Conservation (phyloP, 1,284 basidiomycete genomes). For the Phylloboletellus chloephorus region DNA sequence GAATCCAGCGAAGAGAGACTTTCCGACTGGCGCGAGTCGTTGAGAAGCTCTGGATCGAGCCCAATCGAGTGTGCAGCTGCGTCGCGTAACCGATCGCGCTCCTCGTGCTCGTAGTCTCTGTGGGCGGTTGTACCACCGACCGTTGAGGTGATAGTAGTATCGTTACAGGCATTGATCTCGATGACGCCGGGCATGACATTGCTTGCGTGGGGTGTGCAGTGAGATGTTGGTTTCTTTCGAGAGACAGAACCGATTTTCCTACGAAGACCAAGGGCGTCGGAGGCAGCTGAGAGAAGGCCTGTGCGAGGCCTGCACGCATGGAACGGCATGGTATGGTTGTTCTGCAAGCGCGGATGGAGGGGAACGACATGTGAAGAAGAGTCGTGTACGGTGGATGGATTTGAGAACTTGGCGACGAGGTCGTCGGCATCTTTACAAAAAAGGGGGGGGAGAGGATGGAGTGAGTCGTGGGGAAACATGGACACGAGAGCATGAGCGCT, state of each 20-base stretch:
- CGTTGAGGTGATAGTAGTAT: slow-evolving; percentile 27
- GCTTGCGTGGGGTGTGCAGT: slow-evolving; percentile 22
- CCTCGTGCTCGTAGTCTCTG: slow-evolving; percentile 58
- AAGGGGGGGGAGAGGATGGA: not conserved
- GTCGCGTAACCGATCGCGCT: slow-evolving; percentile 64
- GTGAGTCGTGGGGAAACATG: slow-evolving; percentile 10
- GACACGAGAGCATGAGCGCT: not conserved
- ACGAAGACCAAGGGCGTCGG: slow-evolving; percentile 48
- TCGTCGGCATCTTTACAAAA: slow-evolving; percentile 16
- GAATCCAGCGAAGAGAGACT: slow-evolving; percentile 15
- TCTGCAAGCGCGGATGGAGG: slow-evolving; percentile 4
- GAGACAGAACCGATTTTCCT: slow-evolving; percentile 41
- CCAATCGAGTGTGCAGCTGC: slow-evolving; percentile 72
- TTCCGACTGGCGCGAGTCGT: slow-evolving; percentile 10
- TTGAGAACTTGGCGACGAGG: slow-evolving; percentile 12
- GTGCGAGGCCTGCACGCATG: slow-evolving; percentile 33
- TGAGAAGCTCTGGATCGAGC: slow-evolving; percentile 35
- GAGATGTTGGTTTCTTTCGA: slow-evolving; percentile 36
- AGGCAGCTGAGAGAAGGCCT: slow-evolving; percentile 52
- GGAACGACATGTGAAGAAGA: slow-evolving; percentile 10
- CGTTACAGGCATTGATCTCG: slow-evolving; percentile 53
- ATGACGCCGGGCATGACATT: slow-evolving; percentile 62
- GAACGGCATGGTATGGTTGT: slow-evolving; percentile 2
- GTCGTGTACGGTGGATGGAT: slow-evolving; percentile 16
- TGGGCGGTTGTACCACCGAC: slow-evolving; percentile 15